Percentiles rank a stretch among this genome's conserved stretches.
phyloP scores from a whole-genome alignment of 768 basidiomycete genomes.

The Fomitopsis pulvina region DNA sequence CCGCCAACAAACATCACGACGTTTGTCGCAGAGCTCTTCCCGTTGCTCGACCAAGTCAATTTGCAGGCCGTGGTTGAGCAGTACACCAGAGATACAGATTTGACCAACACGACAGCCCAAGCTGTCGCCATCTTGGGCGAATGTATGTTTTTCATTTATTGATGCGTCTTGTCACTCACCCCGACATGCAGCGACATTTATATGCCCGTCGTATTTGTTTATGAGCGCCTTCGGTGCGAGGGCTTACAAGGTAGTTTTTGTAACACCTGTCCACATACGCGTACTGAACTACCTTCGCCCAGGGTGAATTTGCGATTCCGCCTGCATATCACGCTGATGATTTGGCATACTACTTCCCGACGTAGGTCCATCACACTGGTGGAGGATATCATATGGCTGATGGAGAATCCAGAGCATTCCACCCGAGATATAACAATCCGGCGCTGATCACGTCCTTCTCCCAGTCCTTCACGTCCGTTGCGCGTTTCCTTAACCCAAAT shows the following conservation, averaged over 20 bases:
- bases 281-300: slow-evolving; percentile 25
- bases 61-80: too few relatives aligned
- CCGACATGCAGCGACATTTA: slow-evolving; percentile 28
- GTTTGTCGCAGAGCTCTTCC: slow-evolving; percentile 32
- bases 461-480: slow-evolving; percentile 21
- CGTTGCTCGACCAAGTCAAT: slow-evolving; percentile 6
- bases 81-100: too few relatives aligned
- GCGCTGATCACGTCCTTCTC: slow-evolving; percentile 23
- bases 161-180: background rate
- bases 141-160: too few relatives aligned
- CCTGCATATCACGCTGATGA: slow-evolving; percentile 18
- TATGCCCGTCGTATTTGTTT: slow-evolving; percentile 29
- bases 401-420: too few relatives aligned
- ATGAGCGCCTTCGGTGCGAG: slow-evolving; percentile 22
- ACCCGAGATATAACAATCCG: slow-evolving; percentile 19
- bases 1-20: slow-evolving; percentile 20
- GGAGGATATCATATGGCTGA: too few relatives aligned
- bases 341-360: slow-evolving; percentile 5
- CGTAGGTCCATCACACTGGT: background rate
- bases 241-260: slow-evolving; percentile 30
- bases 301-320: too few relatives aligned
- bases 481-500: too few relatives aligned
- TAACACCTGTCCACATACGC: background rate
- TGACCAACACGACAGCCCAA: slow-evolving; percentile 13
- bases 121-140: slow-evolving; percentile 12